These are phyloP conservation scores for Danielia oregonensis DNA, from an alignment of 805 yeast genomes.

Conservation along the genomic window DNA sequence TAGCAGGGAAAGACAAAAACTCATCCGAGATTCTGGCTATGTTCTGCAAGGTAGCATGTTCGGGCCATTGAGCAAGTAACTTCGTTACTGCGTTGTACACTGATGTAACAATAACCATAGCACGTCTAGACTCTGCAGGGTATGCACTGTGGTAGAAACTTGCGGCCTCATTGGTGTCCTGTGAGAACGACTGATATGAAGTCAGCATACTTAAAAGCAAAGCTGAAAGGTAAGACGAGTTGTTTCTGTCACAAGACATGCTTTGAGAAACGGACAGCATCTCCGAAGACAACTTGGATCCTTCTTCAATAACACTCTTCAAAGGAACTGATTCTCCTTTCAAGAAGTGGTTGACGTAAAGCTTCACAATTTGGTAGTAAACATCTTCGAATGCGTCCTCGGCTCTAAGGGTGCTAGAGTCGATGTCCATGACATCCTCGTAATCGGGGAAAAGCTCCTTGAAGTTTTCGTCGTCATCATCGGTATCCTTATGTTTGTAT, in stretches of 20 bases:
- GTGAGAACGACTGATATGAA: conserved; percentile 16
- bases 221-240: conserved; percentile 19
- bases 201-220: conserved; percentile 18
- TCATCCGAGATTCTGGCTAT: conserved; percentile 63
- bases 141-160: conserved; percentile 66
- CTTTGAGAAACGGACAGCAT: conserved; percentile 6
- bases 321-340: conserved; percentile 9
- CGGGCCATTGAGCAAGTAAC: conserved; percentile 79
- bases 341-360: conserved; percentile 45
- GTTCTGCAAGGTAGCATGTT: conserved; percentile 82
- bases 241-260: conserved; percentile 14
- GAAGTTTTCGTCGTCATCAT: conserved; percentile 79
- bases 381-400: conserved; percentile 39
- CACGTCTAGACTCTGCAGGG: conserved; percentile 55
- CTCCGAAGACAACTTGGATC: conserved; percentile 12
- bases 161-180: conserved; percentile 14
- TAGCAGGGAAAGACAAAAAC: conserved; percentile 55
- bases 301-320: conserved; percentile 9
- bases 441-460: conserved; percentile 81
- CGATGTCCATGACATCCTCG: conserved; percentile 54
- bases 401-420: conserved; percentile 9
- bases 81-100: conserved; percentile 31
- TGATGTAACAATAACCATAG: conserved; percentile 44
- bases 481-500: conserved; percentile 61
- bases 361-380: conserved; percentile 45